Evolutionary conservation across 2,329 filamentous ascomycete genomes (phyloP).

Genomic region (Aureobasidium sp.): DNA sequence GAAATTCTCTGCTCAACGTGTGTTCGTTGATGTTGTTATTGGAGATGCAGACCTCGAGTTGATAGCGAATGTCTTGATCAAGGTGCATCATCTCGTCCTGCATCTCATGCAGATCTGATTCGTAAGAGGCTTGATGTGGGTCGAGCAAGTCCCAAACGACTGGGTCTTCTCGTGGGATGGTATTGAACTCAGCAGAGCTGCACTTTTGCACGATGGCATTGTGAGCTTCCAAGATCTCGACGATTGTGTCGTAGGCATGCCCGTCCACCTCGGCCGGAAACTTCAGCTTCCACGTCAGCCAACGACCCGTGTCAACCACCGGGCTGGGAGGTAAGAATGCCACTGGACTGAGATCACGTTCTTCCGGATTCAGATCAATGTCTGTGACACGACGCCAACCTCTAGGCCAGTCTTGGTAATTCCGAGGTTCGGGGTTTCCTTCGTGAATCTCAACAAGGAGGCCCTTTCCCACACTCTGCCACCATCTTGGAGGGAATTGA

Average conservation of each 20-base stretch:
- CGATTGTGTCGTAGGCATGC: conserved; percentile 16
- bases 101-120: conserved; percentile 20
- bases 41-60: conserved; percentile 90
- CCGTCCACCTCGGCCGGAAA: not conserved
- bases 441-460: conserved; percentile 30
- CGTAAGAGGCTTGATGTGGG: conserved; percentile 2
- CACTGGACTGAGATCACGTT: conserved; percentile 9
- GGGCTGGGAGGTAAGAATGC: conserved; percentile 9
- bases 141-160: conserved; percentile 4
- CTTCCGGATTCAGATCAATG: conserved; percentile 41
- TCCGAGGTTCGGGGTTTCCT: conserved; percentile 35
- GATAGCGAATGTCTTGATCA: conserved; percentile 70
- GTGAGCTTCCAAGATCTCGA: conserved; percentile 56
- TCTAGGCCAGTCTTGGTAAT: conserved; percentile 49
- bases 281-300: conserved; percentile 49
- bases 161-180: not conserved
- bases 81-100: conserved; percentile 26
- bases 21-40: conserved; percentile 69
- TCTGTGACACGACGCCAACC: conserved; percentile 59
- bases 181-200: not conserved
- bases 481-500: conserved; percentile 34
- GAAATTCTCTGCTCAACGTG: conserved; percentile 61
- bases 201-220: conserved; percentile 49
- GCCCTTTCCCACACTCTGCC: conserved; percentile 25
- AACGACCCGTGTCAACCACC: conserved; percentile 40